Conservation (phyloP, 1,284 basidiomycete species). For the Boletus semigastroideus region DNA sequence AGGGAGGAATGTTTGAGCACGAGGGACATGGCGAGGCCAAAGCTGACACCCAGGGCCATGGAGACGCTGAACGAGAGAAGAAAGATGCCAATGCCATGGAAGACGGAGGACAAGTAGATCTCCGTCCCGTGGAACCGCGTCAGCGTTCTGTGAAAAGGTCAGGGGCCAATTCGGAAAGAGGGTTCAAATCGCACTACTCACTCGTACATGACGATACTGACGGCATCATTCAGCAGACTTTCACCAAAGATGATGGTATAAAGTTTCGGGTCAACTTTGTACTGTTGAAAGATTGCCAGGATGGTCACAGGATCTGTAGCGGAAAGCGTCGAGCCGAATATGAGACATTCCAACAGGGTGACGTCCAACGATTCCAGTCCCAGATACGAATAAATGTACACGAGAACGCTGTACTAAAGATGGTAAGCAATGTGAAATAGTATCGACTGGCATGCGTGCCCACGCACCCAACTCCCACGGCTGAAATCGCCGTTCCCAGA, state of each 20-base stretch:
- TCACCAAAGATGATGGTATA: slow-evolving; percentile 99
- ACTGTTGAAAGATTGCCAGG: slow-evolving; percentile 97
- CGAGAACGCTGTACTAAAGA: slow-evolving; percentile 73
- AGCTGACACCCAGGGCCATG: slow-evolving; percentile 90
- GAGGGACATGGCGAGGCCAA: slow-evolving; percentile 89
- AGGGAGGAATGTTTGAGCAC: slow-evolving; percentile 95
- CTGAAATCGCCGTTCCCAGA: slow-evolving; percentile 94
- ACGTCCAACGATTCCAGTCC: slow-evolving; percentile 85
- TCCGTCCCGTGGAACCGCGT: slow-evolving; percentile 91
- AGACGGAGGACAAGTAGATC: slow-evolving; percentile 85
- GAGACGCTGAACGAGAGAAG: slow-evolving; percentile 92
- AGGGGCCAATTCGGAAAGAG: slow-evolving; percentile 9
- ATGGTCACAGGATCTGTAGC: slow-evolving; percentile 99
- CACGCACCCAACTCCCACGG: slow-evolving; percentile 91
- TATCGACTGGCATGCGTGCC: slow-evolving; percentile 1
- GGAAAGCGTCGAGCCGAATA: slow-evolving; percentile 94
- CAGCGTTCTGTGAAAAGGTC: slow-evolving; percentile 63
- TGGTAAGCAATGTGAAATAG: slow-evolving; percentile 40
- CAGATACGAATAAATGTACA: slow-evolving; percentile 93
- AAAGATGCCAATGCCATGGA: slow-evolving; percentile 96
- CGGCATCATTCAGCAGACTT: slow-evolving; percentile 96
- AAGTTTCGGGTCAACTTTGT: slow-evolving; percentile 98
- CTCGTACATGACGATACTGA: slow-evolving; percentile 99
- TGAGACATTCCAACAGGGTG: slow-evolving; percentile 87
- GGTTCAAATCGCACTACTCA: slow-evolving; percentile 47